A percentile compares a stretch with the other conserved stretches of the same genome.
phyloP scores from a whole-genome alignment of 768 basidiomycete genomes.

The Kwoniella pini region DNA sequence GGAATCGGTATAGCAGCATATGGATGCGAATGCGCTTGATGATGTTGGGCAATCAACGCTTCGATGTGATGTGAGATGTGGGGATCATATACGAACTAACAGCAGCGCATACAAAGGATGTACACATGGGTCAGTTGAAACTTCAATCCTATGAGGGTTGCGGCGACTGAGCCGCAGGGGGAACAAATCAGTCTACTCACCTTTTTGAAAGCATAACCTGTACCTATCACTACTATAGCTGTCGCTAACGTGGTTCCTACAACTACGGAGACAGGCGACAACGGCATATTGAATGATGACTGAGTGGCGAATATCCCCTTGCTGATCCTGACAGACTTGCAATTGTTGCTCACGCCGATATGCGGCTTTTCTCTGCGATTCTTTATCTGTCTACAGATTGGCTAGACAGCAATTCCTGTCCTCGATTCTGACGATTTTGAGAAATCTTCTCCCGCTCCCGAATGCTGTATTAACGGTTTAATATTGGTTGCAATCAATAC shows the following conservation, averaged over 20 bases:
- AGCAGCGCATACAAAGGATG: neutral
- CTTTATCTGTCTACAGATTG: too few relatives aligned
- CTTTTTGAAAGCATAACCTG: conserved; percentile 48
- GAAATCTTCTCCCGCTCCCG: too few relatives aligned
- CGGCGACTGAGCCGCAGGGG: too few relatives aligned
- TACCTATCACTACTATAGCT: conserved; percentile 32
- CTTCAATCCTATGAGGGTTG: too few relatives aligned
- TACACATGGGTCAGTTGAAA: too few relatives aligned
- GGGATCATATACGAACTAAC: conserved; percentile 45
- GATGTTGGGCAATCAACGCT: conserved; percentile 30
- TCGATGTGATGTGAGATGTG: conserved; percentile 45
- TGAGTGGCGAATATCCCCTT: neutral
- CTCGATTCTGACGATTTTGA: too few relatives aligned
- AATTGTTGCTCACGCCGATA: too few relatives aligned
- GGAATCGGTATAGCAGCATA: conserved; percentile 2
- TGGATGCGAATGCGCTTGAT: neutral
- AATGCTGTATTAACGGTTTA: too few relatives aligned
- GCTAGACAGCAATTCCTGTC: too few relatives aligned
- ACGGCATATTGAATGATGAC: conserved; percentile 26
- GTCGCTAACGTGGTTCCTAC: conserved; percentile 39
- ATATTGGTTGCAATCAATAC: too few relatives aligned
- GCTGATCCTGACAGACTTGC: too few relatives aligned
- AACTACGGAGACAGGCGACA: conserved; percentile 35
- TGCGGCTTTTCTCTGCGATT: too few relatives aligned
- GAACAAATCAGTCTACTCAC: conserved; percentile 18